Evolutionary conservation across 257 asterid species (phyloP).

Genomic region (Parsonsia alboflavescens): DNA sequence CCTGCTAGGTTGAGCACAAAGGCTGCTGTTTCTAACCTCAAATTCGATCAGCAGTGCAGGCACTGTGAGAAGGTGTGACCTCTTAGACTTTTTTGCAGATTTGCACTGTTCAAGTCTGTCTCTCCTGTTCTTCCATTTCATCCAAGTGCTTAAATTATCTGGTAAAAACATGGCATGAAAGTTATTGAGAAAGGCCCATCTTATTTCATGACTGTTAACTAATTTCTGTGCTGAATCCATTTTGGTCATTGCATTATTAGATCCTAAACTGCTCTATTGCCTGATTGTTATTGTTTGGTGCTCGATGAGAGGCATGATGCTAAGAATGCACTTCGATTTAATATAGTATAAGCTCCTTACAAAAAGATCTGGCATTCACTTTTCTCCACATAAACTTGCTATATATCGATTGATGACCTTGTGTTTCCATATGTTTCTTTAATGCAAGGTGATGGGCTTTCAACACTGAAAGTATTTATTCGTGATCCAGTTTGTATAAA

Average conservation of each 20-base stretch:
- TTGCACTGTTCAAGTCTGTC: neutral
- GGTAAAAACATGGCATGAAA: neutral
- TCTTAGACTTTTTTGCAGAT: neutral
- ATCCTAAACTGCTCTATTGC: neutral
- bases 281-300: neutral
- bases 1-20: slow-evolving; percentile 65
- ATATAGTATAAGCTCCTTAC: neutral
- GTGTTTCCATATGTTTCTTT: neutral
- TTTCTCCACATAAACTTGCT: neutral
- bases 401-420: neutral
- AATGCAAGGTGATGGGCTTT: too few species aligned
- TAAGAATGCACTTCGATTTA: neutral
- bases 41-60: slow-evolving; percentile 83
- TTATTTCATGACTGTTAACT: neutral
- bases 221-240: neutral
- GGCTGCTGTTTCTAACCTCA: slow-evolving; percentile 68
- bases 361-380: neutral
- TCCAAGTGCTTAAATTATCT: neutral
- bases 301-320: neutral
- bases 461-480: too few species aligned
- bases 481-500: neutral
- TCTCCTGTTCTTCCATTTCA: neutral
- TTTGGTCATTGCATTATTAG: neutral
- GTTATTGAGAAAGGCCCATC: neutral
- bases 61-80: slow-evolving; percentile 86